Conservation (phyloP, 441 rosid genomes). For the Populus tomentosa region DNA sequence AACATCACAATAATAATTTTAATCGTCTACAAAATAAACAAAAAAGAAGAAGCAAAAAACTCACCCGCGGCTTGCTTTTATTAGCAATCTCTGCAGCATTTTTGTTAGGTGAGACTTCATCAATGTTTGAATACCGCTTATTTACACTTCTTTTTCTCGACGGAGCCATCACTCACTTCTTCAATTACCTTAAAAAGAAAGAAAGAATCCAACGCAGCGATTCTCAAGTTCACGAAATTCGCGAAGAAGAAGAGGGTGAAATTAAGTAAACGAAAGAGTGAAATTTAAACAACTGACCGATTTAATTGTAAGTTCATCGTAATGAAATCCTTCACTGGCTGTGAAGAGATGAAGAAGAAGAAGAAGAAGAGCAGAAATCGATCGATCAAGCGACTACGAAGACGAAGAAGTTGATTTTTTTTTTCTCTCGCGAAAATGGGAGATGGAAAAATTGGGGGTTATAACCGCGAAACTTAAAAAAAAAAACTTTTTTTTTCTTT, state of each 20-base stretch:
- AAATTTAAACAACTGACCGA: background rate
- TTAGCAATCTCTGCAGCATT: constrained; percentile 50
- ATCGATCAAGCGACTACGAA: background rate
- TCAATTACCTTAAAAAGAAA: constrained; percentile 27
- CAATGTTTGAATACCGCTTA: constrained; percentile 45
- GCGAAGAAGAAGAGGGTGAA: background rate
- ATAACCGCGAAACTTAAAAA: constrained; percentile 59
- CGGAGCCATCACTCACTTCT: constrained; percentile 43
- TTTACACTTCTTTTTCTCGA: constrained; percentile 42
- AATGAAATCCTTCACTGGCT: constrained; percentile 8
- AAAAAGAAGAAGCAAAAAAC: constrained; percentile 17
- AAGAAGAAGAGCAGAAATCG: constrained; percentile 10
- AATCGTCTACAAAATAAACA: background rate
- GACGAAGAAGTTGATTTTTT: background rate
- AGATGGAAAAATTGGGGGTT: constrained; percentile 37
- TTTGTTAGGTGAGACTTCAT: constrained; percentile 47
- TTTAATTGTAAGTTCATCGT: background rate
- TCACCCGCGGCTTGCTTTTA: constrained; percentile 62
- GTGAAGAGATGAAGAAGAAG: constrained; percentile 13
- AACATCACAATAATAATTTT: background rate
- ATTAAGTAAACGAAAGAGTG: constrained; percentile 15
- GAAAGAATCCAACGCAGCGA: background rate
- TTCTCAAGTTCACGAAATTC: background rate
- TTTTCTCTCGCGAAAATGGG: constrained; percentile 11
- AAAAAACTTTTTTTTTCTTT: too few relatives aligned